Base-by-base conservation (phyloP, 306 rosid species). In the Hippophae tibetana region DNA sequence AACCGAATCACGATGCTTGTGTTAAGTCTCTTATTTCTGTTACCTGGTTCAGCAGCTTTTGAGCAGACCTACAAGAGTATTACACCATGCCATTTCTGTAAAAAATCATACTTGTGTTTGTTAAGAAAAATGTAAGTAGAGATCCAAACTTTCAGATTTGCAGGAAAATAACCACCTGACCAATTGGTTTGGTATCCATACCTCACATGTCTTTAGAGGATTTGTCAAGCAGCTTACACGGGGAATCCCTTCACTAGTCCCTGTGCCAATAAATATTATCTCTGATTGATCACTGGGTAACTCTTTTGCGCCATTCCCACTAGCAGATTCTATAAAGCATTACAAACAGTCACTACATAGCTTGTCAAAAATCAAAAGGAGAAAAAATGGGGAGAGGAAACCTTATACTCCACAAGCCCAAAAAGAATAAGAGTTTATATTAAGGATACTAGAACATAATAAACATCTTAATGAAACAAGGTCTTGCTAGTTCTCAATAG, bases 221-320 rank as follows among this genome's bases (percentile, higher is more conserved):
- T 87, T 68, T 43, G 98, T 85, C 61, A 87, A 73, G 71, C 96
- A 92, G 76, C 96, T 85, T 57, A 88, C 89, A 25, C 95, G 74
- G 0, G 98, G 98, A 82, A 92, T 69, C 14, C 98, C 98, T 80
- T 92, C 98, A 59, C 98, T 92, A 5, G 98, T 92, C 64, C 98
- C 98, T 4, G 96, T 85, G 31, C 98, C 98, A 48, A 88, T 42
- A 55, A 87, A 92, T 72, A 92, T 67, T 64, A 92, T 46, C 62
- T 87, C 89, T 8, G 95, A 53, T 62, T 73, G 72, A 50, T 76
- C 74, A 53, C 53, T 43, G 43, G 75, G 71, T 47, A 60, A 58
- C 25, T 64, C 69, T 26, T 53, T 71, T 38, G 57, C 71, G 49
- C 49, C 70, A 51, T 58, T 66, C 42, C 52, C 85, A 57, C 62